Conservation (phyloP, 345 rosid species). For the Corymbia maculata region DNA sequence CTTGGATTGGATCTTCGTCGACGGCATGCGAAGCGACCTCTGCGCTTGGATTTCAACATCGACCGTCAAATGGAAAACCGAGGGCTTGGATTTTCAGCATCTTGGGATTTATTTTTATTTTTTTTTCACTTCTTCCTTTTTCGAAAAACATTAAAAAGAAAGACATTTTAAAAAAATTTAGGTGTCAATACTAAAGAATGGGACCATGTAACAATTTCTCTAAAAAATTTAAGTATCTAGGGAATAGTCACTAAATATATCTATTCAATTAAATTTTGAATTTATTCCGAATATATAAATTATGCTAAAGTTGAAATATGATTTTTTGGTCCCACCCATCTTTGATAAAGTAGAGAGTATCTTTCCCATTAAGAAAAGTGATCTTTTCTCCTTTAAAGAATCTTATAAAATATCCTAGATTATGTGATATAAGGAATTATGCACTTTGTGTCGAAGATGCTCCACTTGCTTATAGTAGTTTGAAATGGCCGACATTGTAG, state of each 20-base stretch:
- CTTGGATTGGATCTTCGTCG: not conserved
- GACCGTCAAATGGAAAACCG: not conserved
- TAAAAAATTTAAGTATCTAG: too few relatives aligned
- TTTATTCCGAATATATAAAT: too few relatives aligned
- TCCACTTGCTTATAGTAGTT: not conserved
- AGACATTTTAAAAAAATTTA: not conserved
- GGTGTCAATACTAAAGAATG: not conserved
- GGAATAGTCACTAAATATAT: too few relatives aligned
- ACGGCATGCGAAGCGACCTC: not conserved
- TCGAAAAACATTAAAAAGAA: not conserved
- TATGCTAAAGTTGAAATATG: too few relatives aligned
- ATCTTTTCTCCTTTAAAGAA: not conserved
- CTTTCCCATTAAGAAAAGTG: rapidly evolving
- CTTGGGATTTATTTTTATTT: not conserved
- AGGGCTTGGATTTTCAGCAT: not conserved
- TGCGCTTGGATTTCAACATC: not conserved
- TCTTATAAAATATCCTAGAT: not conserved
- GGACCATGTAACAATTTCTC: not conserved
- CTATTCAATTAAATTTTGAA: too few relatives aligned
- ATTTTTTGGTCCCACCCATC: not conserved
- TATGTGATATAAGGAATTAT: not conserved
- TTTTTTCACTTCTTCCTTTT: not conserved
- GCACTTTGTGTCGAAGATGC: not conserved
- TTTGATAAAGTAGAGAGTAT: rapidly evolving
- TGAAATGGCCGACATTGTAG: not conserved